Percentiles rank a stretch among this genome's conserved stretches.
phyloP scores from a whole-genome alignment of 1,284 basidiomycete genomes.

The Rhodotorula sp. region DNA sequence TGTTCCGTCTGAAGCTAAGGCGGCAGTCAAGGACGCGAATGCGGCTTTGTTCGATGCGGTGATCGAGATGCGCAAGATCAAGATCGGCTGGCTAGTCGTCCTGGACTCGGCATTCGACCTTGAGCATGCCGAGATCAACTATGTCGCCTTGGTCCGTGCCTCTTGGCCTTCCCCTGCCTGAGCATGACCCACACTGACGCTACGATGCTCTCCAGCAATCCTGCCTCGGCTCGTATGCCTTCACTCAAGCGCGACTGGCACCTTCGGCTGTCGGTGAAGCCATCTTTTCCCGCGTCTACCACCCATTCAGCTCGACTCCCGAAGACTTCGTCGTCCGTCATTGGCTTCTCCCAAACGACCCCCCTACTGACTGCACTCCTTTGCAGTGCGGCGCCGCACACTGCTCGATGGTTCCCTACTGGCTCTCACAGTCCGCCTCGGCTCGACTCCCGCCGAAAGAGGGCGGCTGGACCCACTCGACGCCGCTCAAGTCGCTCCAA shows the following conservation, averaged over 20 bases:
- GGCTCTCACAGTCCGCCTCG: slow-evolving; percentile 37
- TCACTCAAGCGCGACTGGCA: too few relatives aligned
- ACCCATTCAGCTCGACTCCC: too few relatives aligned
- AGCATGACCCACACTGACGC: too few relatives aligned
- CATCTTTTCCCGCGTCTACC: too few relatives aligned
- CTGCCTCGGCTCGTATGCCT: slow-evolving; percentile 1
- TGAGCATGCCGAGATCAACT: slow-evolving; percentile 1
- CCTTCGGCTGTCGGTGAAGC: too few relatives aligned
- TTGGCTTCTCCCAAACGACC: too few relatives aligned
- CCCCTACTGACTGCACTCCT: too few relatives aligned
- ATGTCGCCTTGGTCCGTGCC: slow-evolving; percentile 7
- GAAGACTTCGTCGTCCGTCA: background rate
- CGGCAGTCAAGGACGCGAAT: background rate
- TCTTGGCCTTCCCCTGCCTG: too few relatives aligned
- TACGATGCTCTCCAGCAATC: background rate
- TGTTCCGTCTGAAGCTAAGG: background rate
- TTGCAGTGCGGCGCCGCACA: slow-evolving; percentile 59
- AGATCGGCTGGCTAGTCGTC: slow-evolving; percentile 21
- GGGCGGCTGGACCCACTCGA: background rate
- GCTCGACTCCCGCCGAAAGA: background rate
- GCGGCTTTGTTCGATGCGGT: background rate
- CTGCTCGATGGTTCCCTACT: slow-evolving; percentile 58
- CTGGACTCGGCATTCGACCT: slow-evolving; percentile 14
- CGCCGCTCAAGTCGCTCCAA: slow-evolving; percentile 51
- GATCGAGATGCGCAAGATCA: background rate